Base-by-base conservation (phyloP, 1,284 basidiomycete species). In the Apiotrichum montevideense region DNA sequence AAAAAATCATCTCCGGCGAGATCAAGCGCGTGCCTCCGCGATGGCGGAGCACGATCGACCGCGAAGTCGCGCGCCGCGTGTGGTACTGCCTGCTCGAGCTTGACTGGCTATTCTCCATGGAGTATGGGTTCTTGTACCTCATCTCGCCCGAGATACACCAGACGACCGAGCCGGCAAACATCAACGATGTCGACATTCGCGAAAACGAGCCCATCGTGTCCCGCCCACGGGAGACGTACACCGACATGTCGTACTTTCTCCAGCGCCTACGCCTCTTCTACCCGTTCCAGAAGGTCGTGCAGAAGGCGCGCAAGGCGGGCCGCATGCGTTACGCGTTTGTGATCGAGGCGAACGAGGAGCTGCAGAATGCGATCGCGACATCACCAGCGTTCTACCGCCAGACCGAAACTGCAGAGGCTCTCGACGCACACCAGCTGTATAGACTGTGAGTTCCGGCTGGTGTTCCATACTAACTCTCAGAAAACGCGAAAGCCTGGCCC, bases 191-290 rank as follows among this genome's bases (percentile, higher is more conserved):
- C 15, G 61, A 59, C 55, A 60, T 50, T 48, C 56, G 54, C 21
- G 46, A 43, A 6, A 46, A 58, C 40, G 41, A 52, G 55, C 60
- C 60, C 0, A 52, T 62, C 9, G 32, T 62, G 7, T 60, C 61
- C 1, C 52, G 59, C 29, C 63, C 63, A 6, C 35, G 37, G 2
- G 63, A 64, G 21, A 53, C 55, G 14, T 59, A 66, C 52, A 66
- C 65, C 35, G 65, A 63, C 52, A 66, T 66, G 65, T 64, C 63
- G 4, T 66, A 63, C 52, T 59, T 64, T 44, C 53, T 66, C 2
- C 58, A 66, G 40, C 60, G 63, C 13, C 46, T 64, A 8, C 54
- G 55, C 39, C 51, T 66, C 39, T 61, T 66, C 39, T 66, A 64
- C 39, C 65, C 65, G 9, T 61, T 66, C 35, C 63, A 63, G 43